Percentiles rank a stretch among this genome's conserved stretches.
These are phyloP conservation scores for Malassezia cuniculi DNA, from an alignment of 1,284 basidiomycete genomes.

Conservation along the genomic window DNA sequence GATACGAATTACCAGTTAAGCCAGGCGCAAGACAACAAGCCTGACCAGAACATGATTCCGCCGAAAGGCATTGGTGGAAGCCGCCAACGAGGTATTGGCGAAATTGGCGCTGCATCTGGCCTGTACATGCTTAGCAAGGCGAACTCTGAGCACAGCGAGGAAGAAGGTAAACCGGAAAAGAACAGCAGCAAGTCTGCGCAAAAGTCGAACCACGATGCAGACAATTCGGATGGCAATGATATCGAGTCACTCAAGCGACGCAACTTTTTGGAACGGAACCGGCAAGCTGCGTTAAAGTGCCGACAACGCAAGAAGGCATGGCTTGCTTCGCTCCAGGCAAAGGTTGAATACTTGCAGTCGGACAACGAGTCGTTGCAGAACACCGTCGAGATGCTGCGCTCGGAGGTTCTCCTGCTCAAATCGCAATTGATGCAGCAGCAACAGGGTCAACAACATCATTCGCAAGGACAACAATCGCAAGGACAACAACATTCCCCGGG, in stretches of 20 bases:
- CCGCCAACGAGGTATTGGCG: neutral
- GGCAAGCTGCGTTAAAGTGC: constrained; percentile 79
- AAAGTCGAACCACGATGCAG: constrained; percentile 26
- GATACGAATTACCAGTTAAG: no score
- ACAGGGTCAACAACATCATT: neutral
- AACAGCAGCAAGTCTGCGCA: constrained; percentile 4
- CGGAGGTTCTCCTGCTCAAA: constrained; percentile 48
- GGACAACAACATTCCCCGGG: no score
- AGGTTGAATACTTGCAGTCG: constrained; percentile 73
- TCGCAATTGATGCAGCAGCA: constrained; percentile 26
- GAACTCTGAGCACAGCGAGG: constrained; percentile 59
- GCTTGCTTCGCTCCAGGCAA: constrained; percentile 79
- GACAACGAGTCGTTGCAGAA: constrained; percentile 81
- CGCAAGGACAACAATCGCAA: neutral
- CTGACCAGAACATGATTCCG: no score
- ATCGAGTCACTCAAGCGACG: constrained; percentile 33
- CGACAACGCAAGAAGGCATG: constrained; percentile 97
- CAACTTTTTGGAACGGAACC: constrained; percentile 41
- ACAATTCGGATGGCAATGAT: constrained; percentile 43
- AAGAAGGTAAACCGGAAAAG: constrained; percentile 1
- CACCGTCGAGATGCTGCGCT: constrained; percentile 49
- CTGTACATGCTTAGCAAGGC: constrained; percentile 84
- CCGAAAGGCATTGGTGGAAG: no score
- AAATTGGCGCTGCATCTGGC: constrained; percentile 48
- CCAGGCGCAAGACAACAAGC: no score